Conservation (phyloP, 345 rosid genomes). For the Hypericum perforatum region DNA sequence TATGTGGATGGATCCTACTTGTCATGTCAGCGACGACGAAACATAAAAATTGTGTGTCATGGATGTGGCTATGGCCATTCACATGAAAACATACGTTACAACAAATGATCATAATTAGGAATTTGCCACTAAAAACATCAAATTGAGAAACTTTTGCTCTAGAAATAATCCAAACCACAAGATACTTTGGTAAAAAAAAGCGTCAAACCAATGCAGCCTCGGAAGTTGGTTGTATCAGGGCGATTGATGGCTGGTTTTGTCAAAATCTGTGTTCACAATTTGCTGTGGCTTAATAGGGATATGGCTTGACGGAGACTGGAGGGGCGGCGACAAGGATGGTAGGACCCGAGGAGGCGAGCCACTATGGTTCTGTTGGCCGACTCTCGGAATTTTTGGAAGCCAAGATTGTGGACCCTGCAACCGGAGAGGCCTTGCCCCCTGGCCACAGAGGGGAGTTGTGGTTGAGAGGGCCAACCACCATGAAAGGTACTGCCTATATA, state of each 20-base stretch:
- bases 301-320: slow-evolving; percentile 82
- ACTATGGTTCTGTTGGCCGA: slow-evolving; percentile 64
- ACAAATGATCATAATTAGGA: too few species aligned
- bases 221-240: too few species aligned
- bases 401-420: slow-evolving; percentile 68
- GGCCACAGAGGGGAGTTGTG: slow-evolving; percentile 80
- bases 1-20: too few species aligned
- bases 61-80: too few species aligned
- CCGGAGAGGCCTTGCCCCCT: slow-evolving; percentile 59
- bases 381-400: slow-evolving; percentile 59
- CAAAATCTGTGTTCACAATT: neutral
- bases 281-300: slow-evolving; percentile 40
- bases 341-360: slow-evolving; percentile 44
- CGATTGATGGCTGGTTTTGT: neutral
- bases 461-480: slow-evolving; percentile 69
- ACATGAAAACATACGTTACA: too few species aligned
- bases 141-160: too few species aligned
- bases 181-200: too few species aligned
- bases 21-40: too few species aligned
- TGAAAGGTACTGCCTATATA: slow-evolving; percentile 44
- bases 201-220: too few species aligned
- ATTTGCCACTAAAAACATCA: too few species aligned
- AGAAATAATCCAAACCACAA: too few species aligned
- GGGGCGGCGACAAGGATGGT: slow-evolving; percentile 44
- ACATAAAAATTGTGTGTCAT: too few species aligned